Base-by-base conservation (phyloP, 495 filamentous ascomycete species). In the Trichoderma orchidacearum region DNA sequence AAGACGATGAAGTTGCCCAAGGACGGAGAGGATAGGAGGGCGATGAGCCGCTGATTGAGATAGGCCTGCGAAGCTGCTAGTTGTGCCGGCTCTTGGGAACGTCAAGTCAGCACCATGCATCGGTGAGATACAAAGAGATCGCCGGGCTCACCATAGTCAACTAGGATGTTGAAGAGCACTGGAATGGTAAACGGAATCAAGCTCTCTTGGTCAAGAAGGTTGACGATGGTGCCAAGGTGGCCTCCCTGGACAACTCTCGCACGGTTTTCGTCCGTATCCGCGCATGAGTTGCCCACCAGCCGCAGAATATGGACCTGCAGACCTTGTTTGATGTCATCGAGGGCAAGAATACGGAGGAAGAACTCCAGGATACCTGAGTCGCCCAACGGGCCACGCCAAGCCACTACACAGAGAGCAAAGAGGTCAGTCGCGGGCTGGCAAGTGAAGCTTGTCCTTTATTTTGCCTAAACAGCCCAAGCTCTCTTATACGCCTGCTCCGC, bases 261-360 rank as follows among this genome's bases (percentile, higher is more conserved):
- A 53, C 87, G 70, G 62, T 91, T 91, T 59, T 81, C 81, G 68
- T 92, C 88, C 55, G 81, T 85, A 63, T 92, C 88, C 45, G 87
- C 87, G 67, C 86, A 90, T n/a, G 81, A 82, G 67, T 92, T 92
- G 2, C 85, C 88, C 62, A 90, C 72, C 25, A 92, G 59, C 15
- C 86, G 80, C 30, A 93, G 70, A 28, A 79, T 74, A 60, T 87
- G 82, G 21, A 70, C 66, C 31, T 66, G 64, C 5, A 80, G 64
- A 6, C 61, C 41, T 13, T 59, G 59, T 1, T 62, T 59, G 8
- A 73, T 30, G 1, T 66, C 66, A 17, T 70, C 61, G 0, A 63
- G 69, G 9, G 77, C 66, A 41, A 86, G 60, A 5, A 84, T 59
- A 17, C 72, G 62, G 9, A 89, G 71, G 60, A 87, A 86, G 58